Conservation (phyloP, 495 filamentous ascomycete genomes). For the Neurospora africana region DNA sequence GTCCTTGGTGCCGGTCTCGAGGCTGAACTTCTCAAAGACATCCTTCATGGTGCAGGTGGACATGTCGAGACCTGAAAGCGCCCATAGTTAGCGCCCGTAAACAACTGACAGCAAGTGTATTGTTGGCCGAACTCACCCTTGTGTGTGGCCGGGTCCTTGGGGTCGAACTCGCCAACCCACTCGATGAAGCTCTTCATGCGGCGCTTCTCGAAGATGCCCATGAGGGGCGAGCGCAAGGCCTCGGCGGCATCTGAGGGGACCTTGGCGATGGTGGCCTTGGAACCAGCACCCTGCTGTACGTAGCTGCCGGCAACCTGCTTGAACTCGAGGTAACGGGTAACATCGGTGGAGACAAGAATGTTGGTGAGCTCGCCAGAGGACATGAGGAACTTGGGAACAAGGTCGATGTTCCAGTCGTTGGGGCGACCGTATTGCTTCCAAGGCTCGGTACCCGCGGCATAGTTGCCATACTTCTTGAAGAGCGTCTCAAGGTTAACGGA, state of each 20-base stretch:
- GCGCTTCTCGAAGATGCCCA: constrained; percentile 96
- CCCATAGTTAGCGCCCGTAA: background rate
- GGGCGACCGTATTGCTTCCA: constrained; percentile 94
- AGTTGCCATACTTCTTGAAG: constrained; percentile 91
- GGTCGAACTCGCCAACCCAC: constrained; percentile 87
- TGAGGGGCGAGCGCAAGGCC: constrained; percentile 82
- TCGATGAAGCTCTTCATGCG: constrained; percentile 94
- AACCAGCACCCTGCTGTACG: constrained; percentile 74
- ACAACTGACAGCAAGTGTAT: background rate
- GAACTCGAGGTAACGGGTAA: constrained; percentile 96
- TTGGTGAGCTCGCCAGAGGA: constrained; percentile 97
- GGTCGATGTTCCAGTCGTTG: constrained; percentile 99
- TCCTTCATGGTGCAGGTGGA: constrained; percentile 80
- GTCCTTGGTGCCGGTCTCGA: constrained; percentile 85
- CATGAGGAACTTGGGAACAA: constrained; percentile 97
- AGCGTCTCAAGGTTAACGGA: constrained; percentile 91
- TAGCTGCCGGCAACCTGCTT: constrained; percentile 97
- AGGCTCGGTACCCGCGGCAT: constrained; percentile 68
- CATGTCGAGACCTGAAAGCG: constrained; percentile 65
- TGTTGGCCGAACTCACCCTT: constrained; percentile 49
- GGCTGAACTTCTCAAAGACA: constrained; percentile 92
- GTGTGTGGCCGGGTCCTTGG: constrained; percentile 74
- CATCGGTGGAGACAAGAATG: constrained; percentile 91
- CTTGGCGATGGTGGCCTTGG: constrained; percentile 86
- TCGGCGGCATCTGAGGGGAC: constrained; percentile 90